Conservation (phyloP, 129 eudicot genomes). For the Centaurea solstitialis region DNA sequence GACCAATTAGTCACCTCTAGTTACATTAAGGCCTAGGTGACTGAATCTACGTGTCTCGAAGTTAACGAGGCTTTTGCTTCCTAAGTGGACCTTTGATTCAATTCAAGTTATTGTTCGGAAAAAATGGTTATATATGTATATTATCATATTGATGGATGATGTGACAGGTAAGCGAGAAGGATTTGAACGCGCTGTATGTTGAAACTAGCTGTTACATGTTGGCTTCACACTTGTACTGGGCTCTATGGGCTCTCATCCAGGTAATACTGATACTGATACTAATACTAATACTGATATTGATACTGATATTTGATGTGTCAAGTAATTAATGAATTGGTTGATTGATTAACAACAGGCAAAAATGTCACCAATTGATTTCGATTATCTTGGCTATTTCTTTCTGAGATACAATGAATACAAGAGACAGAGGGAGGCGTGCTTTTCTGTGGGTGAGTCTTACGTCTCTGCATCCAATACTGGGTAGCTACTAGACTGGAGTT, state of each 20-base stretch:
- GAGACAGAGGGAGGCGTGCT: conserved; percentile 61
- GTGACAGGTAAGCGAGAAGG: conserved; percentile 59
- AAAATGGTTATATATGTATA: background rate
- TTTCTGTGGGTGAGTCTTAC: conserved; percentile 49
- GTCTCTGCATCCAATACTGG: conserved; percentile 26
- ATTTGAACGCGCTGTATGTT: conserved; percentile 60
- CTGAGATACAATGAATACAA: conserved; percentile 82
- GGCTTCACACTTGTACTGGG: conserved; percentile 97
- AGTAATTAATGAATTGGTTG: background rate
- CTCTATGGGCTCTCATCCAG: conserved; percentile 98
- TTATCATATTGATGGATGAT: background rate
- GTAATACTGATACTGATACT: conserved; percentile 26
- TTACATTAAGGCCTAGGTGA: too few species aligned
- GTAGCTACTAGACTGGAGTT: conserved; percentile 8
- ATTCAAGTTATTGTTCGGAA: background rate
- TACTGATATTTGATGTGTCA: background rate
- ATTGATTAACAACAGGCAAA: conserved; percentile 58
- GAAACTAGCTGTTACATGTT: conserved; percentile 79
- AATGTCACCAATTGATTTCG: conserved; percentile 93
- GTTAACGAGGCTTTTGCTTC: too few species aligned
- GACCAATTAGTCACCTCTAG: too few species aligned
- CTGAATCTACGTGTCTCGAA: too few species aligned
- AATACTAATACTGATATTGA: background rate
- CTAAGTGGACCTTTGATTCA: background rate
- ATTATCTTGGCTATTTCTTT: conserved; percentile 86